Evolutionary conservation across 441 rosid species (phyloP).

Genomic region (Heliophila coronopifolia): DNA sequence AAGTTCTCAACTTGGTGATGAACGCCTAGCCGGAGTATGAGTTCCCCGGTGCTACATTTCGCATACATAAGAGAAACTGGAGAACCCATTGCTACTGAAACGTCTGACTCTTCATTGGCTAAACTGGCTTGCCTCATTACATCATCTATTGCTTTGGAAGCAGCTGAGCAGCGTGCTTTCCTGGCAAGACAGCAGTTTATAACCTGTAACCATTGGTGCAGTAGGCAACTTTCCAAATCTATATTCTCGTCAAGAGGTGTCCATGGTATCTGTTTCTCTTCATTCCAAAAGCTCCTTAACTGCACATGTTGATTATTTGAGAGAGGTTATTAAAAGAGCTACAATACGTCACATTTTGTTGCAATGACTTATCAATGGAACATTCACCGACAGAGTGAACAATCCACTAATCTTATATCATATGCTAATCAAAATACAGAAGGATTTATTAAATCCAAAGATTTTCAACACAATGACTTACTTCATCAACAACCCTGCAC

Average conservation of each 20-base stretch:
- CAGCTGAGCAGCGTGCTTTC: slow-evolving; percentile 51
- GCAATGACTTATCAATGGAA: slow-evolving; percentile 10
- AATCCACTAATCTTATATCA: slow-evolving; percentile 7
- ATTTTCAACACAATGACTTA: slow-evolving; percentile 33
- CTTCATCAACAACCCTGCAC: slow-evolving; percentile 75
- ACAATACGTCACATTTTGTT: slow-evolving; percentile 1
- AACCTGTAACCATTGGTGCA: slow-evolving; percentile 85
- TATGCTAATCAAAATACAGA: neutral
- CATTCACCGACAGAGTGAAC: neutral
- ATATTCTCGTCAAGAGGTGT: slow-evolving; percentile 63
- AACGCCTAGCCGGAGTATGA: slow-evolving; percentile 69
- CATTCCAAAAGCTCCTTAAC: slow-evolving; percentile 75
- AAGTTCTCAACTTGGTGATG: slow-evolving; percentile 46
- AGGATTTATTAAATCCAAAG: neutral
- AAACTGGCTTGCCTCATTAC: slow-evolving; percentile 49
- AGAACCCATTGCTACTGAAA: slow-evolving; percentile 22
- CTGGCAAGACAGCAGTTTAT: slow-evolving; percentile 84
- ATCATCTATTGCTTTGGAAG: slow-evolving; percentile 61
- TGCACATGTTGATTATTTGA: slow-evolving; percentile 36
- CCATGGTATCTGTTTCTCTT: slow-evolving; percentile 68
- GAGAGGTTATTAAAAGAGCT: slow-evolving; percentile 22
- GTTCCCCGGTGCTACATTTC: slow-evolving; percentile 57
- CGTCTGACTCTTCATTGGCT: slow-evolving; percentile 35
- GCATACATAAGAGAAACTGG: slow-evolving; percentile 47
- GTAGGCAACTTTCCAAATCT: slow-evolving; percentile 75